Conservation (phyloP, 1,139 yeast species). For the Lodderomyces jiufengensis region DNA sequence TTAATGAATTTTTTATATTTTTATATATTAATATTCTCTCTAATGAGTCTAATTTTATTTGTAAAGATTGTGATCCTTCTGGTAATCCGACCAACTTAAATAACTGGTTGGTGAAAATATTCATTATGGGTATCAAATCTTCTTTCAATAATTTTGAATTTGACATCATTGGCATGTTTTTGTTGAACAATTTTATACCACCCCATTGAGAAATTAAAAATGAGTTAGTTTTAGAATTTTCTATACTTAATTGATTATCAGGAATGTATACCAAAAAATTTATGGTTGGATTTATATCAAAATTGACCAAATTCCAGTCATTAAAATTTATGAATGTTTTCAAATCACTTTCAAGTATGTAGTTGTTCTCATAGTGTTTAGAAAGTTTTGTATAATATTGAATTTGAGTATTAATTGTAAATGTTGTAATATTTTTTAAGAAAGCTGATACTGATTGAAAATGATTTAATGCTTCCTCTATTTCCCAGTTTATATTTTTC, state of each 20-base stretch:
- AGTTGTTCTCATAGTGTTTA: slow-evolving; percentile 27
- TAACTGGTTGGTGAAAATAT: slow-evolving; percentile 71
- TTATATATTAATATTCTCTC: slow-evolving; percentile 54
- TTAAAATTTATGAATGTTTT: slow-evolving; percentile 73
- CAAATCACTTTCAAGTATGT: slow-evolving; percentile 44
- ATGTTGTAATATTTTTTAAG: slow-evolving; percentile 51
- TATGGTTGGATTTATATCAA: slow-evolving; percentile 58
- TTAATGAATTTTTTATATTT: slow-evolving; percentile 48
- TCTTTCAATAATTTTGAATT: slow-evolving; percentile 25
- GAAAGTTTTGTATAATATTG: slow-evolving; percentile 59
- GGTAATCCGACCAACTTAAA: slow-evolving; percentile 65
- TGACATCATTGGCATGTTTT: slow-evolving; percentile 27
- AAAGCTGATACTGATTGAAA: slow-evolving; percentile 27
- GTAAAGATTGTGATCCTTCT: slow-evolving; percentile 48
- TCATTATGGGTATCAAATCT: slow-evolving; percentile 58
- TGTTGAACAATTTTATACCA: slow-evolving; percentile 53
- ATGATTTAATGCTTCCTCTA: slow-evolving; percentile 23
- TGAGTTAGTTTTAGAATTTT: slow-evolving; percentile 54
- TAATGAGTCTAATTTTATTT: slow-evolving; percentile 61
- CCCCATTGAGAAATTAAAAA: slow-evolving; percentile 94
- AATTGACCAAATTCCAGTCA: slow-evolving; percentile 67
- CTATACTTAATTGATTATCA: slow-evolving; percentile 41
- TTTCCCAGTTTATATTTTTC: slow-evolving; percentile 37
- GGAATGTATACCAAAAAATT: slow-evolving; percentile 71
- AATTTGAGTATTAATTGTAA: slow-evolving; percentile 76